A percentile compares a stretch with the other conserved stretches of the same genome.
Conservation (phyloP, 768 basidiomycete species). For the Russula emetica region DNA sequence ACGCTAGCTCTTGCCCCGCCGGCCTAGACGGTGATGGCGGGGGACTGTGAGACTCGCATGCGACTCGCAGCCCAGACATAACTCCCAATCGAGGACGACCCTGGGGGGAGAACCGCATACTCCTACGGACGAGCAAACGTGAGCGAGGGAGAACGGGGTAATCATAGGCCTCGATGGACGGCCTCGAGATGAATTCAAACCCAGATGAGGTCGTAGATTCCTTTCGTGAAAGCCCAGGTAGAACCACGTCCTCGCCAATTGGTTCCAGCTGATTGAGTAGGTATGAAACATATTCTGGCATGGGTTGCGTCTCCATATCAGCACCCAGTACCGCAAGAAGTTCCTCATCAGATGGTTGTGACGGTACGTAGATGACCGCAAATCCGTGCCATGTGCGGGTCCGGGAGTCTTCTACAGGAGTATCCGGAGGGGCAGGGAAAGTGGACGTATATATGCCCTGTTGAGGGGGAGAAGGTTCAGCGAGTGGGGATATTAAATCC, state of each 20-base stretch:
- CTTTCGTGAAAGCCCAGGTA: slow-evolving; percentile 12
- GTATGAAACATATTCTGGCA: slow-evolving; percentile 21
- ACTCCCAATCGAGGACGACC: neutral
- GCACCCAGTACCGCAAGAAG: slow-evolving; percentile 16
- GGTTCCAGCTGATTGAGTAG: slow-evolving; percentile 20
- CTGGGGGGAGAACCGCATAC: neutral
- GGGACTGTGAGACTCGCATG: slow-evolving; percentile 2
- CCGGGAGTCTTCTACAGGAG: slow-evolving; percentile 8
- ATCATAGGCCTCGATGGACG: slow-evolving; percentile 22
- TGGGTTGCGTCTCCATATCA: slow-evolving; percentile 10
- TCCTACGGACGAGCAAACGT: slow-evolving; percentile 16
- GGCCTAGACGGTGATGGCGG: neutral
- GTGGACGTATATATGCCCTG: neutral
- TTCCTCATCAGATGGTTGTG: slow-evolving; percentile 23
- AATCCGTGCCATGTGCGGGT: slow-evolving; percentile 9
- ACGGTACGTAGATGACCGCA: slow-evolving; percentile 15
- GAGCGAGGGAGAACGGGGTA: slow-evolving; percentile 13
- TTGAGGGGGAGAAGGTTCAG: neutral
- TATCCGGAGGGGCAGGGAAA: neutral
- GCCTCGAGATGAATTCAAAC: slow-evolving; percentile 23
- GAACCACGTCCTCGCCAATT: slow-evolving; percentile 14
- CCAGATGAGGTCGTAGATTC: slow-evolving; percentile 10
- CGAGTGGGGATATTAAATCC: neutral
- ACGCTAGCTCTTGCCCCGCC: neutral
- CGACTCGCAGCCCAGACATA: slow-evolving; percentile 8